Conservation (phyloP, 768 basidiomycete species). For the Collybiopsis confluens region DNA sequence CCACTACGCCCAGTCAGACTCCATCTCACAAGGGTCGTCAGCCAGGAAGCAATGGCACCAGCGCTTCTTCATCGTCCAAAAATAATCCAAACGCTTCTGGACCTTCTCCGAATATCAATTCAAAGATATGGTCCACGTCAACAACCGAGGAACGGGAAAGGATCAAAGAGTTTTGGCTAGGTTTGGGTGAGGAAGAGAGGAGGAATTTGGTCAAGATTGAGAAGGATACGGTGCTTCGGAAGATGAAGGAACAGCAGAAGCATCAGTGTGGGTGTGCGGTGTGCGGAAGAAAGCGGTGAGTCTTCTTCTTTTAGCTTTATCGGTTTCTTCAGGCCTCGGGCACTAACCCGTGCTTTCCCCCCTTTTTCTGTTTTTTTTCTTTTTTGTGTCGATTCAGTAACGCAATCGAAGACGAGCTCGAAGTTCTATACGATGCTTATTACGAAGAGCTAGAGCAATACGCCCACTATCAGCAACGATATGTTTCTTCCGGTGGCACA, state of each 20-base stretch:
- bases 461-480: conserved; percentile 96
- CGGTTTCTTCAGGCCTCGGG: not conserved
- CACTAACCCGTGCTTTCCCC: not conserved
- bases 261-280: conserved; percentile 95
- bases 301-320: conserved; percentile 28
- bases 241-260: conserved; percentile 99
- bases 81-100: not conserved
- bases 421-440: conserved; percentile 99
- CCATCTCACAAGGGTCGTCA: conserved; percentile 9
- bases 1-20: conserved; percentile 30
- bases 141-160: conserved; percentile 91
- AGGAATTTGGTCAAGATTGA: conserved; percentile 93
- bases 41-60: conserved; percentile 18
- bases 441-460: conserved; percentile 99
- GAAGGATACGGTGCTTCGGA: conserved; percentile 94
- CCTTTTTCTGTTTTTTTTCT: conserved; percentile 19
- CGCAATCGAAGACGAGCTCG: conserved; percentile 99
- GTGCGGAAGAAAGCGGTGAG: conserved; percentile 93
- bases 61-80: not conserved
- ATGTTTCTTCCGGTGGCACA: conserved; percentile 85
- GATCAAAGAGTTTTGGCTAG: conserved; percentile 98
- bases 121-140: conserved; percentile 94
- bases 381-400: conserved; percentile 48
- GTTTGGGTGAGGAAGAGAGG: conserved; percentile 86
- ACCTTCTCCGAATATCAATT: conserved; percentile 37